Evolutionary conservation across 352 stramenopile species (phyloP).

Genomic region (Aphanomyces stellatus): DNA sequence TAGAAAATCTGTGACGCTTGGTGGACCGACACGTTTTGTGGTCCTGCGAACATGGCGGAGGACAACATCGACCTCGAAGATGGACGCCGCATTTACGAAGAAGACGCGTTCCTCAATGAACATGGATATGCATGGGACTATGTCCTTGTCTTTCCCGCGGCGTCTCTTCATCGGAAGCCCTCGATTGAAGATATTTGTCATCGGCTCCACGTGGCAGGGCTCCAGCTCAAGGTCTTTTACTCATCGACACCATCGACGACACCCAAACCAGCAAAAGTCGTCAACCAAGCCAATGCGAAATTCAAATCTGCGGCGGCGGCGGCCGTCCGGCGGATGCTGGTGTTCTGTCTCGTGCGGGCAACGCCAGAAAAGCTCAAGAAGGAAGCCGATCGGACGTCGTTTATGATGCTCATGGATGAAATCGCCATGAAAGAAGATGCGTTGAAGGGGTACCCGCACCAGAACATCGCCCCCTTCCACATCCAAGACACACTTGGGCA

Average conservation of each 20-base stretch:
- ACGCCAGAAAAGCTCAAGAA: conserved; percentile 55
- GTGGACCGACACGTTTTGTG: too few species aligned
- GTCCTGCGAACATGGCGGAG: too few species aligned
- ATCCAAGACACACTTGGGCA: conserved; percentile 67
- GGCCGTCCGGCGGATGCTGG: conserved; percentile 31
- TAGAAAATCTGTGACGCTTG: too few species aligned
- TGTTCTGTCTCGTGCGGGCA: conserved; percentile 77
- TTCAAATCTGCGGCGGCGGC: conserved; percentile 59
- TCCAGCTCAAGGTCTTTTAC: too few species aligned
- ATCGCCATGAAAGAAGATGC: conserved; percentile 48
- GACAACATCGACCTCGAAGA: too few species aligned
- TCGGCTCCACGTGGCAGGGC: not conserved
- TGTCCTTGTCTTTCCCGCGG: not conserved
- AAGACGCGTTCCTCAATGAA: too few species aligned
- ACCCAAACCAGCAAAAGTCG: not conserved
- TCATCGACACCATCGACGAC: not conserved
- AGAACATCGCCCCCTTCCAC: conserved; percentile 67
- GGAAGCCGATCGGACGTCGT: conserved; percentile 53
- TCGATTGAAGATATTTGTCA: not conserved
- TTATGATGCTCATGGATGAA: conserved; percentile 63
- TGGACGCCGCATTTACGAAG: too few species aligned
- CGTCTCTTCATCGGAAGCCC: not conserved
- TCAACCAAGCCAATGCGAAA: conserved; percentile 39
- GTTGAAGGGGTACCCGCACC: conserved; percentile 51
- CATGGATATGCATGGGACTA: conserved; percentile 8